Evolutionary conservation across 176 grass and related monocot species (phyloP), one percentile per base, ranked within the genome.

Genomic region (Carex littledalei): DNA sequence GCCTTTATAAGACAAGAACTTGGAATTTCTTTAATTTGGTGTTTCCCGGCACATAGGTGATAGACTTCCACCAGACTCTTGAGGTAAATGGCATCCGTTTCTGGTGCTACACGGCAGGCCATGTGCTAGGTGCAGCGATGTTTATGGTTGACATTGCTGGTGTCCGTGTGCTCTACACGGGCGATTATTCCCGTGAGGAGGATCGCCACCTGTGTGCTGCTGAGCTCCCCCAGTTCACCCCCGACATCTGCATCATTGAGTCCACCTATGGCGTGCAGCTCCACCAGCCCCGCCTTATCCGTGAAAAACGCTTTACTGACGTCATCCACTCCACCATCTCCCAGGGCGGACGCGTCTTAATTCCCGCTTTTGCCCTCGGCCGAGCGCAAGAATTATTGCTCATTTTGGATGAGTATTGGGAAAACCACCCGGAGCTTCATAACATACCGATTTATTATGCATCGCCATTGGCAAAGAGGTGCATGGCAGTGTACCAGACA

Each of bases 111-210:
- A 95, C 91, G 41, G 95, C 95, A 57, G 91, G 93, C 22, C 95
- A 98, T 89, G 95, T 98, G 17, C 93, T 98, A 49, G 93, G 93
- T 56, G 95, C 95, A 35, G 95, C 93, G 32, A 98, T 98, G 95
- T 98, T 98, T 88, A 95, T 98, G 95, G 95, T 98, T 60, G 95
- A 98, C 82, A 98, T 98, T 87, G 95, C 95, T 67, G 93, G 95
- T 26, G 88, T 95, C 29, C 88, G 91, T 62, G 86, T 98, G 63
- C 95, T 98, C 34, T 95, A 95, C 85, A 95, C 95, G 0, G 93
- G 95, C 31, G 95, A 98, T 88, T 98, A 98, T 85, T 95, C 95
- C 67, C 86, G 88, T 59, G 95, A 98, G 55, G 95, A 98, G 85
- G 95, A 98, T 49, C 89, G 95, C 9, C 93, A 98, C 83, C 85